Conservation (phyloP, 2,329 filamentous ascomycete species). For the Bipolaris victoriae region DNA sequence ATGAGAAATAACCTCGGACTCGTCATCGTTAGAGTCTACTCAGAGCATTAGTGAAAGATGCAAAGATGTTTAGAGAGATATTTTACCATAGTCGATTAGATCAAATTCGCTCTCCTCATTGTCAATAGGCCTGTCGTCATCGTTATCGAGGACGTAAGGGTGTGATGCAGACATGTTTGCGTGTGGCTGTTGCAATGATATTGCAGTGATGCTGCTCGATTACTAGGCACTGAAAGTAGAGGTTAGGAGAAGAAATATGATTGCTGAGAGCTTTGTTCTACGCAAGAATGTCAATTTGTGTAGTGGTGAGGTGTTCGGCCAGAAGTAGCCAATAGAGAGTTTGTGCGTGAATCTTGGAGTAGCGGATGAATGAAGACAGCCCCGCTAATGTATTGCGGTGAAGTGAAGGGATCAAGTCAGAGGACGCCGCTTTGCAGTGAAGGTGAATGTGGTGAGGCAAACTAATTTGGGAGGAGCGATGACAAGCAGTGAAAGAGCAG, state of each 20-base stretch:
- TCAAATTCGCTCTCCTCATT: neutral
- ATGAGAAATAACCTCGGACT: neutral
- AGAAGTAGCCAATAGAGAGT: too few relatives aligned
- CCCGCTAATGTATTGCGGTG: neutral
- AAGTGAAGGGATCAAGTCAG: neutral
- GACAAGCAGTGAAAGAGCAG: neutral
- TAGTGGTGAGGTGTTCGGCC: too few relatives aligned
- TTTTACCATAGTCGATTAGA: conserved; percentile 1
- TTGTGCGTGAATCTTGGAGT: neutral
- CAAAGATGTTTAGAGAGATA: neutral
- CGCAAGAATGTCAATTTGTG: too few relatives aligned
- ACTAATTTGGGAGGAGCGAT: neutral
- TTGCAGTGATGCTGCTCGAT: neutral
- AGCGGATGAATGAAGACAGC: neutral
- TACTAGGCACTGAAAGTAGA: neutral
- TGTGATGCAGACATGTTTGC: neutral
- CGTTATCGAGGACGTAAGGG: neutral
- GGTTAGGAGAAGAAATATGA: neutral
- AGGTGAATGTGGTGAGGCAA: neutral
- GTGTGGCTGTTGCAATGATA: neutral
- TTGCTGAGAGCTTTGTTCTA: neutral
- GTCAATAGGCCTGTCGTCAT: neutral
- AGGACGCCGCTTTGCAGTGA: neutral
- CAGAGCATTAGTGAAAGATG: neutral
- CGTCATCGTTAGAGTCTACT: neutral